phyloP scores from a whole-genome alignment of 169 alveolate genomes.

The Eimeria maxima region DNA sequence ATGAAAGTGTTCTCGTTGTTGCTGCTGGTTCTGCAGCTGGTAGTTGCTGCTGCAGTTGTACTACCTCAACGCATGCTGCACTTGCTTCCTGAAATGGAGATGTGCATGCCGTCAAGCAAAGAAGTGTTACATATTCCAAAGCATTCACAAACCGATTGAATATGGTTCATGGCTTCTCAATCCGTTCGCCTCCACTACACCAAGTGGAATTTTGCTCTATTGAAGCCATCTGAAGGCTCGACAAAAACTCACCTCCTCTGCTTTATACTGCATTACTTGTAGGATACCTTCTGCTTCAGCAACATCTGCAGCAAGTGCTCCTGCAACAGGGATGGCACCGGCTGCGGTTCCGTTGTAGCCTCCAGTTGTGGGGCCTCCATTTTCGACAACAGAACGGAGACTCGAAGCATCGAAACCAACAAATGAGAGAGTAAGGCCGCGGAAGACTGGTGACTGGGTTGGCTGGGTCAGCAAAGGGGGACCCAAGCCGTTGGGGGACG shows the following conservation, averaged over 20 bases:
- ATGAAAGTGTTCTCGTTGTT: neutral
- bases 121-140: neutral
- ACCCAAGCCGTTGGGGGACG: neutral
- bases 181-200: neutral
- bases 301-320: slow-evolving; percentile 39
- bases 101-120: too few relatives aligned
- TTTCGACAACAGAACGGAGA: slow-evolving; percentile 8
- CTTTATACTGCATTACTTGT: slow-evolving; percentile 21
- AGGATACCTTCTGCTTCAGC: slow-evolving; percentile 44
- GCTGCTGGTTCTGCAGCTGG: slow-evolving; percentile 21
- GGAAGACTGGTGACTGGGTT: slow-evolving; percentile 21
- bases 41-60: neutral
- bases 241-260: slow-evolving; percentile 27
- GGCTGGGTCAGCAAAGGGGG: neutral
- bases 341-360: neutral
- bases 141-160: neutral
- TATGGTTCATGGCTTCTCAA: neutral
- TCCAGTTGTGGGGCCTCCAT: neutral
- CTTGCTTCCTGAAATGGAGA: neutral
- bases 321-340: neutral
- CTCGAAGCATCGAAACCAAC: slow-evolving; percentile 56
- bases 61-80: neutral
- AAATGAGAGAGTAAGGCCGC: slow-evolving; percentile 45
- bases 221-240: neutral
- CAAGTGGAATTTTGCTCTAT: neutral